Conservation (phyloP, 2,329 filamentous ascomycete genomes). For the Xylaria sp. region DNA sequence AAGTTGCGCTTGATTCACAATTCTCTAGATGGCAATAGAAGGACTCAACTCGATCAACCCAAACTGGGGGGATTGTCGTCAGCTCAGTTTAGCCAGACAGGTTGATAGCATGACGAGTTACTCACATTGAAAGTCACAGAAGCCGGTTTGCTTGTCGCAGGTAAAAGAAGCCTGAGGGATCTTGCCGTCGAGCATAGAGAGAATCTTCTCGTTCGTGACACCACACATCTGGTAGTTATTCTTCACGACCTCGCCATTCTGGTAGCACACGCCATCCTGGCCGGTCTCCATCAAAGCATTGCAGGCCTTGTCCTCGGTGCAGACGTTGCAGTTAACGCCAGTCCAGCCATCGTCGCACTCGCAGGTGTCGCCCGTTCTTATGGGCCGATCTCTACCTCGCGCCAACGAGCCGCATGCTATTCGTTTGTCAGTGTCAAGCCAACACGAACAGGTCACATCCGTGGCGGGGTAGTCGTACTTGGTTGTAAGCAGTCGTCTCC, state of each 20-base stretch:
- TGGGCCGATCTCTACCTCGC: slow-evolving; percentile 80
- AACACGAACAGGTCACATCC: slow-evolving; percentile 3
- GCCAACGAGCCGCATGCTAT: slow-evolving; percentile 86
- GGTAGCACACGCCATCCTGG: slow-evolving; percentile 89
- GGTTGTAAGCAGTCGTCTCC: slow-evolving; percentile 93
- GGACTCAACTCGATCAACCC: slow-evolving; percentile 92
- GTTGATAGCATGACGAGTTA: slow-evolving; percentile 1
- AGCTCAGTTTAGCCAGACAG: slow-evolving; percentile 19
- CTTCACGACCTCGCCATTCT: slow-evolving; percentile 87
- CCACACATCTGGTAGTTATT: slow-evolving; percentile 98
- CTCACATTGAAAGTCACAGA: slow-evolving; percentile 95
- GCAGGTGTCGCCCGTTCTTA: slow-evolving; percentile 77
- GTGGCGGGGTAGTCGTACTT: slow-evolving; percentile 56
- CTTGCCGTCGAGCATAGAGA: slow-evolving; percentile 83
- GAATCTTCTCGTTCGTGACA: slow-evolving; percentile 95
- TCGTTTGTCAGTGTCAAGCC: slow-evolving; percentile 32
- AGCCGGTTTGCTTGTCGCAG: slow-evolving; percentile 77
- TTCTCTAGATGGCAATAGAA: slow-evolving; percentile 93
- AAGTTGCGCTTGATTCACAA: slow-evolving; percentile 78
- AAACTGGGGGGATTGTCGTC: slow-evolving; percentile 67
- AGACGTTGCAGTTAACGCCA: slow-evolving; percentile 98
- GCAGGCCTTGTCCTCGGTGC: slow-evolving; percentile 83
- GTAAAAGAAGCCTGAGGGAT: slow-evolving; percentile 95
- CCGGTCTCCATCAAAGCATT: slow-evolving; percentile 86
- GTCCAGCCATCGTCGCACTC: slow-evolving; percentile 93